phyloP scores from a whole-genome alignment of 371 early-diverging fungal species.

The Lichtheimia hyalospora region DNA sequence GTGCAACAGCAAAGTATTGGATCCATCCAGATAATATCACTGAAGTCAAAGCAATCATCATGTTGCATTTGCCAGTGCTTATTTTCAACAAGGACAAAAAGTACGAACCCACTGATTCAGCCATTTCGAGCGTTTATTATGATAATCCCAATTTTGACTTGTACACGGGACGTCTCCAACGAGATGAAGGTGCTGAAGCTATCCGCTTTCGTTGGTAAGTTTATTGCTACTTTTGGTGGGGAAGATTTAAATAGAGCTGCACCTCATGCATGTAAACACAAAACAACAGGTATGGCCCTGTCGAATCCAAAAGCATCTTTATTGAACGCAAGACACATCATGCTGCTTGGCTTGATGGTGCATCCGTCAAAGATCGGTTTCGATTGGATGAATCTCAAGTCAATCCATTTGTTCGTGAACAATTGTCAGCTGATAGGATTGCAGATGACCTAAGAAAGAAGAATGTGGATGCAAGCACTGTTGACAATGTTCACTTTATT shows the following conservation, averaged over 20 bases:
- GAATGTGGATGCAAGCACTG: conserved; percentile 60
- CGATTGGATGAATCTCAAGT: conserved; percentile 38
- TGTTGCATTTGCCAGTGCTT: conserved; percentile 89
- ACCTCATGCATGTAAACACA: neutral
- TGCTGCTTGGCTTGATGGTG: conserved; percentile 93
- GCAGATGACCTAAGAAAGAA: conserved; percentile 78
- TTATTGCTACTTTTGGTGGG: too few species aligned
- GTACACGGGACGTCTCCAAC: conserved; percentile 82
- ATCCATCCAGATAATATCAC: conserved; percentile 92
- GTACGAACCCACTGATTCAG: conserved; percentile 23
- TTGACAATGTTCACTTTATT: conserved; percentile 66
- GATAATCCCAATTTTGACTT: conserved; percentile 89
- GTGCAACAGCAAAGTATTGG: conserved; percentile 95
- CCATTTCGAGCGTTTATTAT: conserved; percentile 89
- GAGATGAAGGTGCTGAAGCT: conserved; percentile 83
- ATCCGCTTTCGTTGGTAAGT: conserved; percentile 87
- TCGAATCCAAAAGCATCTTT: conserved; percentile 67
- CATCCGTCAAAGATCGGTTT: conserved; percentile 63
- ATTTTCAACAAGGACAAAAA: conserved; percentile 38
- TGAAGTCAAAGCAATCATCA: conserved; percentile 83
- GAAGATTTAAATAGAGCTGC: neutral
- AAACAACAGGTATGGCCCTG: conserved; percentile 38
- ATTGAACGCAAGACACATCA: conserved; percentile 88
- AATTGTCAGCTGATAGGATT: conserved; percentile 82
- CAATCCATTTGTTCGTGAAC: conserved; percentile 58